Conservation (phyloP, 2,329 filamentous ascomycete species). For the Ascochyta fabae region DNA sequence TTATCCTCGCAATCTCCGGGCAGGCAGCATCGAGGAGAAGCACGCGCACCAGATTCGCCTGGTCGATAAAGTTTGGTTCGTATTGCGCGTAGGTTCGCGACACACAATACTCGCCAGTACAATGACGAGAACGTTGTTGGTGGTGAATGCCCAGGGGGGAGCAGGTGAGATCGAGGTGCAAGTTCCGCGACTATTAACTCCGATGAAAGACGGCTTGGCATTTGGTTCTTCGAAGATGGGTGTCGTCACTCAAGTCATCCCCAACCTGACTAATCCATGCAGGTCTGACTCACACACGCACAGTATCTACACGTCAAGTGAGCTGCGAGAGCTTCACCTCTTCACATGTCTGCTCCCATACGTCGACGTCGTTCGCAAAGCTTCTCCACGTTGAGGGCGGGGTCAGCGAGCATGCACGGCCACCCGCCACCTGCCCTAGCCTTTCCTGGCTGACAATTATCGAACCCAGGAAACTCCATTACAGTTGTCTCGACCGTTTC, state of each 20-base stretch:
- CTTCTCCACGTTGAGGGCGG: not conserved
- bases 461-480: not conserved
- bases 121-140: not conserved
- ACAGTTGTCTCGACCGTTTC: too few relatives aligned
- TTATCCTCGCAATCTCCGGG: not conserved
- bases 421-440: conserved; percentile 12
- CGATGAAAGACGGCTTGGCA: conserved; percentile 15
- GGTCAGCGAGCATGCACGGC: conserved; percentile 3
- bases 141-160: conserved; percentile 3
- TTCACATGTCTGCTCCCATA: not conserved
- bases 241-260: conserved; percentile 12
- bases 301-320: not conserved
- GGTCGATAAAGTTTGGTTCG: not conserved
- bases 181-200: conserved; percentile 24
- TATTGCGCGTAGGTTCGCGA: not conserved
- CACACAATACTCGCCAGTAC: not conserved
- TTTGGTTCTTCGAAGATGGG: conserved; percentile 2
- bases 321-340: conserved; percentile 1
- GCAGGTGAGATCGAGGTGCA: conserved; percentile 17
- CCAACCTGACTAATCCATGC: conserved; percentile 18
- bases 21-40: not conserved
- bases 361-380: not conserved
- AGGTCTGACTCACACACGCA: conserved; percentile 26
- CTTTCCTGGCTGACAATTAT: not conserved
- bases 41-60: not conserved